These are phyloP conservation scores for Hamamelis virginiana DNA, from an alignment of 164 flowering plant species.

Conservation along the genomic window DNA sequence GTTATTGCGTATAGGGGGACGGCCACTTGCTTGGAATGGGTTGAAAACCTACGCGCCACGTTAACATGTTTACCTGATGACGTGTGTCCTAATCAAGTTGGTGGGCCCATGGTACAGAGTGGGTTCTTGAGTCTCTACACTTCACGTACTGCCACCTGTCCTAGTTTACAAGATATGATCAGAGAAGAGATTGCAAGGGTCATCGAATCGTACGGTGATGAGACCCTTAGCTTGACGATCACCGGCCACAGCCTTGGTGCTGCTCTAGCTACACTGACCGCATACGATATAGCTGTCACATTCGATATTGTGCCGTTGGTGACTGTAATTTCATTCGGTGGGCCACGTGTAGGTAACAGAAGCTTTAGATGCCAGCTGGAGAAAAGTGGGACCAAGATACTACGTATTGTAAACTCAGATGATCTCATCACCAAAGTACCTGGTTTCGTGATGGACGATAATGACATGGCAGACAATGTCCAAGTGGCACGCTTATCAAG, in stretches of 20 bases:
- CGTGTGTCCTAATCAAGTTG: not conserved
- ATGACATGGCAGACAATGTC: constrained; percentile 8
- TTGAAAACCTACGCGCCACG: constrained; percentile 70
- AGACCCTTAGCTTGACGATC: constrained; percentile 62
- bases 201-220: constrained; percentile 37
- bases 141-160: constrained; percentile 22
- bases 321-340: constrained; percentile 71
- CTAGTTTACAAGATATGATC: constrained; percentile 45
- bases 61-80: constrained; percentile 35
- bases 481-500: constrained; percentile 13
- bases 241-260: constrained; percentile 90
- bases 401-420: constrained; percentile 63
- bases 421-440: constrained; percentile 72
- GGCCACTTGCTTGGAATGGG: constrained; percentile 80
- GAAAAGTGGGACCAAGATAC: constrained; percentile 43
- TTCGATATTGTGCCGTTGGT: constrained; percentile 39
- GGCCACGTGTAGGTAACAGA: constrained; percentile 69
- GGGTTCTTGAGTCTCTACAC: constrained; percentile 79
- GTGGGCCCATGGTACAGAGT: constrained; percentile 62
- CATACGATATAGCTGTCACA: constrained; percentile 48
- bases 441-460: constrained; percentile 48
- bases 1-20: constrained; percentile 76
- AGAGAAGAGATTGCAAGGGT: constrained; percentile 45
- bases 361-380: constrained; percentile 45
- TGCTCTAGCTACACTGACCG: constrained; percentile 61